These are phyloP conservation scores for Scytalidium lignicola DNA, from an alignment of 2,329 filamentous ascomycete genomes.

Conservation along the genomic window DNA sequence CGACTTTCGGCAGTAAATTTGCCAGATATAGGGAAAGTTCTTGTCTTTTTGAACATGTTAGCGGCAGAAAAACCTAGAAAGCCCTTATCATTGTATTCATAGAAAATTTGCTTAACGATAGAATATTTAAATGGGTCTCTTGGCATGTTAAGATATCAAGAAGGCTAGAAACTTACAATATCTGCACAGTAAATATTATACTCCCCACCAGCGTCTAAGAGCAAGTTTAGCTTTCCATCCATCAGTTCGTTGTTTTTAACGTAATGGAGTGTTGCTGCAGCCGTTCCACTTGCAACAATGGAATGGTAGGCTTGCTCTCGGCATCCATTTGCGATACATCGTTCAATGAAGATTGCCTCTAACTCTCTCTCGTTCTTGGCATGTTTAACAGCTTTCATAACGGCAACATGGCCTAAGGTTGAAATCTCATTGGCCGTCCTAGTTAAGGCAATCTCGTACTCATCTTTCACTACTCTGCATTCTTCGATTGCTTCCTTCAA, in stretches of 20 bases:
- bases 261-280: conserved; percentile 85
- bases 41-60: conserved; percentile 62
- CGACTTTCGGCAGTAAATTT: conserved; percentile 65
- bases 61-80: too few species aligned
- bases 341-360: conserved; percentile 72
- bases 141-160: neutral
- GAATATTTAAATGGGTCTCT: neutral
- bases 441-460: conserved; percentile 69
- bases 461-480: conserved; percentile 66
- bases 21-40: conserved; percentile 78
- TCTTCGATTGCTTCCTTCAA: conserved; percentile 62
- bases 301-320: conserved; percentile 82
- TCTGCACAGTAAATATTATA: conserved; percentile 68
- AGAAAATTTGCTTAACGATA: too few species aligned
- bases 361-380: conserved; percentile 78
- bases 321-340: conserved; percentile 68
- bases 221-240: conserved; percentile 67
- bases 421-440: conserved; percentile 68
- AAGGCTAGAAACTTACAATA: conserved; percentile 40
- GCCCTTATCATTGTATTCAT: too few species aligned
- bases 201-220: conserved; percentile 80
- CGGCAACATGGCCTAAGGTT: conserved; percentile 58
- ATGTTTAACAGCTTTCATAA: conserved; percentile 54
- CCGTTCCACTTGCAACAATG: conserved; percentile 76
- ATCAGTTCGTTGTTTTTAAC: conserved; percentile 70